A percentile compares a stretch with the other conserved stretches of the same genome.
Conservation (phyloP, 176 grass and related monocot species). For the Hordeum marinum region DNA sequence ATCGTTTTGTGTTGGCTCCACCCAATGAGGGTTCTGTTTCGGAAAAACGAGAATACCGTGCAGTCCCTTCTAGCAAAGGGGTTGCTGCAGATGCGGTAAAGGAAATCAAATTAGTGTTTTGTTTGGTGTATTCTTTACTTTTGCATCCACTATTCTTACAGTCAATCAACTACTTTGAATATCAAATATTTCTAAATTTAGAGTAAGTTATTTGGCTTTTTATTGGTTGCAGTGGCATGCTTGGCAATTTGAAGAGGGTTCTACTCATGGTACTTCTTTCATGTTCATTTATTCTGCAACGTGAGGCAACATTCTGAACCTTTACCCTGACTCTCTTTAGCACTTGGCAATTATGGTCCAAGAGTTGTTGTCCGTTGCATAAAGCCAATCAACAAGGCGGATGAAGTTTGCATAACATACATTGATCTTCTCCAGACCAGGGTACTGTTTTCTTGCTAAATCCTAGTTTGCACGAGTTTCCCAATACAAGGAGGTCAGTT, state of each 20-base stretch:
- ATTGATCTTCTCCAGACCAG: slow-evolving; percentile 73
- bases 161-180: not conserved
- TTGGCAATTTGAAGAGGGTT: slow-evolving; percentile 23
- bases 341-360: slow-evolving; percentile 49
- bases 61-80: slow-evolving; percentile 36
- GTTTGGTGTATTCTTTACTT: not conserved
- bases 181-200: not conserved
- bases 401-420: slow-evolving; percentile 86
- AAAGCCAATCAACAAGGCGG: slow-evolving; percentile 61
- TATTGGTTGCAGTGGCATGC: slow-evolving; percentile 55
- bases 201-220: not conserved
- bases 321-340: slow-evolving; percentile 27
- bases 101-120: slow-evolving; percentile 5
- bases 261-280: slow-evolving; percentile 45
- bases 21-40: slow-evolving; percentile 4
- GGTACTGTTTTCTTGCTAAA: slow-evolving; percentile 39
- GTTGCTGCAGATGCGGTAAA: slow-evolving; percentile 36
- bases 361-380: slow-evolving; percentile 68
- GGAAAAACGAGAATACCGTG: slow-evolving; percentile 20
- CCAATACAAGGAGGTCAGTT: not conserved
- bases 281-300: slow-evolving; percentile 7
- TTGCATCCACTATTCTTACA: slow-evolving; percentile 4
- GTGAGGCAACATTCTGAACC: not conserved
- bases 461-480: not conserved
- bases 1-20: slow-evolving; percentile 38